Evolutionary conservation across 1,284 basidiomycete species (phyloP).

Genomic region (Cutaneotrichosporon cutaneum): DNA sequence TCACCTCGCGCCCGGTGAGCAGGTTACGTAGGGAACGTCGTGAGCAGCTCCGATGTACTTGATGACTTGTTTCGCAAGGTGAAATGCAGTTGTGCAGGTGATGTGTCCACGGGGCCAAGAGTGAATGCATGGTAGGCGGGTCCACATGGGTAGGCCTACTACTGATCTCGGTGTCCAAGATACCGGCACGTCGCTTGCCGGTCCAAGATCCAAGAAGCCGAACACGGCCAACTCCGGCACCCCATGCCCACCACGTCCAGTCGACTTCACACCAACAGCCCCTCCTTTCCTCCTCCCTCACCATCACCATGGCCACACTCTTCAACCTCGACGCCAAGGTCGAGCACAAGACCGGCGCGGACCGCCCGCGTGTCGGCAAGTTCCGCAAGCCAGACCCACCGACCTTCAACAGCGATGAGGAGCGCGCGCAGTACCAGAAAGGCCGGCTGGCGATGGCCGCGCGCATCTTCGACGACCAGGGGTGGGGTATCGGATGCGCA

Average conservation of each 20-base stretch:
- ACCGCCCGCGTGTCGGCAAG: conserved; percentile 15
- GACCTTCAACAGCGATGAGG: conserved; percentile 23
- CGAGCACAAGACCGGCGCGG: conserved; percentile 6
- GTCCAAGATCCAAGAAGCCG: not conserved
- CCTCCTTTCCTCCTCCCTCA: not conserved
- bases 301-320: conserved; percentile 7
- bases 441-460: conserved; percentile 31
- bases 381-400: conserved; percentile 30
- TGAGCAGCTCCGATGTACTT: too few species aligned
- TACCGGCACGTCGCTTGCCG: not conserved
- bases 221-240: not conserved
- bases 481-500: conserved; percentile 33
- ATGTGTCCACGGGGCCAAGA: too few species aligned
- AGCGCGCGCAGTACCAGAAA: conserved; percentile 26
- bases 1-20: too few species aligned
- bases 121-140: too few species aligned
- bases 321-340: conserved; percentile 10
- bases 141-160: not conserved
- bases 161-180: not conserved
- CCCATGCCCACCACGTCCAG: too few species aligned
- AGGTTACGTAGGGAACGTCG: too few species aligned
- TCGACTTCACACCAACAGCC: too few species aligned
- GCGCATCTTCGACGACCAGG: conserved; percentile 29
- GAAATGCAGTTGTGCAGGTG: too few species aligned
- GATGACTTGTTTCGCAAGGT: too few species aligned